Base-by-base conservation (phyloP, 345 rosid genomes). In the Lumnitzera littorea region DNA sequence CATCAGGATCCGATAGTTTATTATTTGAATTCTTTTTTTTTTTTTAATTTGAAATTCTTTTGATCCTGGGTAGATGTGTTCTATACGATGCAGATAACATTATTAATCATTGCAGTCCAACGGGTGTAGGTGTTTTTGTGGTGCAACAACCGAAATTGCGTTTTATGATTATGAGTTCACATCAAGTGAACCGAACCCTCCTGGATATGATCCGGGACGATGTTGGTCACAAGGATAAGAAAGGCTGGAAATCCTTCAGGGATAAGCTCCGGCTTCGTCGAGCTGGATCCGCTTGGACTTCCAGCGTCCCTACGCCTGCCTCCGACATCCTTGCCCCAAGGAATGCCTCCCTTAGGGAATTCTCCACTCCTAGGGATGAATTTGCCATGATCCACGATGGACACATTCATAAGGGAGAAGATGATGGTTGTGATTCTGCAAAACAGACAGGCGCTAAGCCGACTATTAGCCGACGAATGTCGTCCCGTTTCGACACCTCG, bases 241-340 rank as follows among this genome's bases (percentile, higher is more conserved):
- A 79, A 73, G 80, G 80, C 69, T 90, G 99, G 97, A 89, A 76
- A 53, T 64, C 71, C 12, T 85, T 94, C 78, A 78, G 91, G 47
- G 96, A 90, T 15, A 80, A 74, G 36, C 80, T 94, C 60, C 84
- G 89, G n/a, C 82, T 86, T 11, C 84, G 74, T 72, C 79, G 91
- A 5, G 80, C 86, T 36, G 84, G 82, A 56, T 70, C 87, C 36
- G 95, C 84, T 57, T 87, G 94, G 97, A 84, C 84, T 24, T 83
- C 95, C 16, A 71, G 84, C n/a, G 67, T 78, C 3, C 78, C 49
- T 24, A 69, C 77, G 15, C 96, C 98, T 0, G 55, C 85, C 50
- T 84, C 90, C 0, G 96, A 89, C 74, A 61, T 82, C 13, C 80
- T 75, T 29, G 68, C 79, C 75, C 62, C 55, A 25, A n/a, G 16